Evolutionary conservation across 805 yeast species (phyloP).

Genomic region (Kodamaea neixiangensis): DNA sequence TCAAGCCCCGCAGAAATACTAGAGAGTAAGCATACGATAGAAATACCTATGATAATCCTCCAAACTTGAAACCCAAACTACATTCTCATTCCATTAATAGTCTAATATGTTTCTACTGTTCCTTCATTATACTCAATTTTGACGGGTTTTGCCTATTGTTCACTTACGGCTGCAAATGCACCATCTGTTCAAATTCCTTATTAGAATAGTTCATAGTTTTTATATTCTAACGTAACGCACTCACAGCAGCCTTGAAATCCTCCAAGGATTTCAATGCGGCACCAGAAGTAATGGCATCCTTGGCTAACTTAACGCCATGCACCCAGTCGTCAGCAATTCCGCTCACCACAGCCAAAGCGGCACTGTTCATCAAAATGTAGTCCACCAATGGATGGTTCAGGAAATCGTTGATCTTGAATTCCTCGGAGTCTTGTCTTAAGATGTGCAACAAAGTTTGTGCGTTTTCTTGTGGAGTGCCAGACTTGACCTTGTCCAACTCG

Average conservation of each 20-base stretch:
- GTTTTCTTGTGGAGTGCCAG: constrained; percentile 87
- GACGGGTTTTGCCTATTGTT: too few species aligned
- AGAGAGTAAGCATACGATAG: too few species aligned
- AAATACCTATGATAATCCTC: too few species aligned
- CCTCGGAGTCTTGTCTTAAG: constrained; percentile 45
- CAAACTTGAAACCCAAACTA: too few species aligned
- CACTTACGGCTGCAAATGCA: too few species aligned
- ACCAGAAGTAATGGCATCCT: constrained; percentile 66
- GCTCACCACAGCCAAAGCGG: constrained; percentile 79
- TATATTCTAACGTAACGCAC: constrained; percentile 3
- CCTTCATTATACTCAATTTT: too few species aligned
- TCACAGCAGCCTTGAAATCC: constrained; percentile 41
- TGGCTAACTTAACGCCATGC: constrained; percentile 76
- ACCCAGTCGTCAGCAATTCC: constrained; percentile 71
- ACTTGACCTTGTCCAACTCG: constrained; percentile 62
- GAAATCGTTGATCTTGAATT: constrained; percentile 44
- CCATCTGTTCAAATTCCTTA: not conserved
- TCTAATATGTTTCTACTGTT: too few species aligned
- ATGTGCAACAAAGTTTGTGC: constrained; percentile 57
- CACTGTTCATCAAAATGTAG: constrained; percentile 87
- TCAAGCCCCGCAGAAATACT: too few species aligned
- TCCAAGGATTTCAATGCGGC: constrained; percentile 62
- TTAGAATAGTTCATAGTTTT: too few species aligned
- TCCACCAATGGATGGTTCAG: constrained; percentile 67
- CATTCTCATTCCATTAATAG: too few species aligned